A percentile compares a stretch with the other conserved stretches of the same genome.
Evolutionary conservation across 116 monocot species (phyloP).

Genomic region (Papilionanthe hybrid): DNA sequence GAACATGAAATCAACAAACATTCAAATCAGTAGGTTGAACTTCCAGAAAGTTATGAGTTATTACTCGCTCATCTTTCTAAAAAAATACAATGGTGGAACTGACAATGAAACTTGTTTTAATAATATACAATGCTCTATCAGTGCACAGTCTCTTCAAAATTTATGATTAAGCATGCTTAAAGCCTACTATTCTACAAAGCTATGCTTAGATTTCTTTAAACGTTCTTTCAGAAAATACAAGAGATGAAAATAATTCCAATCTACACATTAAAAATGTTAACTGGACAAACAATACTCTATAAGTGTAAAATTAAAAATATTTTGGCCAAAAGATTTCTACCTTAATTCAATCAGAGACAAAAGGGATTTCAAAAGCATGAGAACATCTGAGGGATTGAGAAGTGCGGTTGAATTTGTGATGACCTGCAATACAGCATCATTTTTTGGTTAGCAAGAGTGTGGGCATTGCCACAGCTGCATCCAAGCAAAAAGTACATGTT

Average conservation of each 20-base stretch:
- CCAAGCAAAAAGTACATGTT: not conserved
- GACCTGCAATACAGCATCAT: slow-evolving; percentile 41
- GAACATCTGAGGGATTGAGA: slow-evolving; percentile 62
- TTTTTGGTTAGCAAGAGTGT: not conserved
- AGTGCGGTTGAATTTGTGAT: slow-evolving; percentile 65
- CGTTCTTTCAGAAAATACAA: not conserved
- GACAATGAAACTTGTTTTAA: not conserved
- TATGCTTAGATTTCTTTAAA: not conserved
- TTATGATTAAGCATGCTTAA: not conserved
- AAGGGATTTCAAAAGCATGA: slow-evolving; percentile 74
- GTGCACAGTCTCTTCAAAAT: not conserved
- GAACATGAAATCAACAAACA: not conserved
- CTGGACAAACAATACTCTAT: not conserved
- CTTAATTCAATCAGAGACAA: slow-evolving; percentile 65
- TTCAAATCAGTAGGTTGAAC: not conserved
- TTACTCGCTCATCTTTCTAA: not conserved
- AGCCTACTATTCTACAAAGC: not conserved
- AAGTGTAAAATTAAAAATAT: not conserved
- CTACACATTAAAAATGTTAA: not conserved
- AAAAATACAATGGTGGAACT: not conserved
- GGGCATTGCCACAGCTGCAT: not conserved
- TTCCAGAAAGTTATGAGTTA: not conserved
- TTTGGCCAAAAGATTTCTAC: slow-evolving; percentile 22
- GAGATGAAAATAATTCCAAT: not conserved
- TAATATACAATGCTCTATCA: not conserved